phyloP scores from a whole-genome alignment of 257 asterid genomes.

The Forsythia viridissima region DNA sequence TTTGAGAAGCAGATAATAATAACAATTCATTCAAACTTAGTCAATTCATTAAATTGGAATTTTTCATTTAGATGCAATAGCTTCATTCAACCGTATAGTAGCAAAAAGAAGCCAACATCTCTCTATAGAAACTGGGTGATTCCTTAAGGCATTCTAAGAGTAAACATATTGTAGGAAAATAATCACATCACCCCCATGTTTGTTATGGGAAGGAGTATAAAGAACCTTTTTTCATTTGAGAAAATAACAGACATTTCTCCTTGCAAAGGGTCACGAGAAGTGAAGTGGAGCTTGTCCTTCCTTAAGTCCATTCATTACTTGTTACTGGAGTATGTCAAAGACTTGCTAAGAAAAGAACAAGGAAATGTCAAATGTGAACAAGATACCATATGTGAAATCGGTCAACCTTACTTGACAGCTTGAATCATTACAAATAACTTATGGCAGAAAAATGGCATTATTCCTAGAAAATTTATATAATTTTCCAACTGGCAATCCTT shows the following conservation, averaged over 20 bases:
- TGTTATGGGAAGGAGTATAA: background rate
- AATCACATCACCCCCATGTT: background rate
- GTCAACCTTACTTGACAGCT: background rate
- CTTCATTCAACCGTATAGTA: background rate
- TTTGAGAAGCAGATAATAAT: background rate
- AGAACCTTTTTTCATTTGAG: background rate
- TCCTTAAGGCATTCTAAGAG: background rate
- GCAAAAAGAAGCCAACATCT: background rate
- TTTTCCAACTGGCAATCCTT: background rate
- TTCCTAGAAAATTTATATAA: background rate
- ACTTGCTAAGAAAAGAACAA: background rate
- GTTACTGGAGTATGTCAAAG: background rate
- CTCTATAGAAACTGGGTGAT: background rate
- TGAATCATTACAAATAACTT: background rate
- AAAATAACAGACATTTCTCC: background rate
- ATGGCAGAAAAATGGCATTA: background rate
- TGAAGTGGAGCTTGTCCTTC: background rate
- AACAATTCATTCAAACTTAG: background rate
- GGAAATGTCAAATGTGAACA: background rate
- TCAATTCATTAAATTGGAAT: background rate
- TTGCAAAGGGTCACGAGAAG: background rate
- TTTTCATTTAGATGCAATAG: background rate
- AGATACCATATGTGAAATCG: background rate
- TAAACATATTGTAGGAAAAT: background rate
- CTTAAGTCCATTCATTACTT: background rate